Conservation (phyloP, 805 yeast genomes). For the Suhomyces kilbournensis region DNA sequence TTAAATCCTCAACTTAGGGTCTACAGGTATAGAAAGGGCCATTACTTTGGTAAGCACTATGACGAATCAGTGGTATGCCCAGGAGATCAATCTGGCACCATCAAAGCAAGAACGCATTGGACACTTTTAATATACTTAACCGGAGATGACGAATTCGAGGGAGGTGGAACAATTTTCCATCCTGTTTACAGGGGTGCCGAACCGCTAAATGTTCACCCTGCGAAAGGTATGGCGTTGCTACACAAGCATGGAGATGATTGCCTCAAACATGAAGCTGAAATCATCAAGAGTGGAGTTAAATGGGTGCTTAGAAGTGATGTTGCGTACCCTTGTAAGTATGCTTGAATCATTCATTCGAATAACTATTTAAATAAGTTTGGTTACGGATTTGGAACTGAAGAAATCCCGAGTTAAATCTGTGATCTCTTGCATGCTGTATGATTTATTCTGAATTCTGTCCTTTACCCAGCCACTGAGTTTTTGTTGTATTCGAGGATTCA, state of each 20-base stretch:
- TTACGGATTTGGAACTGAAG: slow-evolving; percentile 17
- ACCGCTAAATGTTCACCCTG: slow-evolving; percentile 43
- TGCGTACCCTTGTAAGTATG: slow-evolving; percentile 18
- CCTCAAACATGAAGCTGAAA: slow-evolving; percentile 54
- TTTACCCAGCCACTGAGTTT: slow-evolving; percentile 76
- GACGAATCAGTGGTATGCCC: slow-evolving; percentile 51
- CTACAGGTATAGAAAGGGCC: slow-evolving; percentile 55
- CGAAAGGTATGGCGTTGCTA: slow-evolving; percentile 53
- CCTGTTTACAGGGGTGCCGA: slow-evolving; percentile 20
- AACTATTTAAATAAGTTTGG: slow-evolving; percentile 1
- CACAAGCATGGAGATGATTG: slow-evolving; percentile 70
- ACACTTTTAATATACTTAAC: slow-evolving; percentile 56
- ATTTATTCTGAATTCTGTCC: slow-evolving; percentile 15
- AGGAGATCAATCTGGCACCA: slow-evolving; percentile 18
- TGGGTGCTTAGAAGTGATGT: slow-evolving; percentile 66
- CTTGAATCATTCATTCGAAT: not conserved
- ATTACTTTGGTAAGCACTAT: slow-evolving; percentile 58
- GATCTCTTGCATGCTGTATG: slow-evolving; percentile 9
- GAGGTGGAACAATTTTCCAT: slow-evolving; percentile 61
- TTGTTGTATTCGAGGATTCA: slow-evolving; percentile 39
- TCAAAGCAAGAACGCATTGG: slow-evolving; percentile 50
- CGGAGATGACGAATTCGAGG: slow-evolving; percentile 53
- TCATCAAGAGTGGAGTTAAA: slow-evolving; percentile 50
- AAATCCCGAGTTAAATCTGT: slow-evolving; percentile 26
- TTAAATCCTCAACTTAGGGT: slow-evolving; percentile 55